phyloP scores from a whole-genome alignment of 352 stramenopile genomes.

The Phytophthora pluvialis region DNA sequence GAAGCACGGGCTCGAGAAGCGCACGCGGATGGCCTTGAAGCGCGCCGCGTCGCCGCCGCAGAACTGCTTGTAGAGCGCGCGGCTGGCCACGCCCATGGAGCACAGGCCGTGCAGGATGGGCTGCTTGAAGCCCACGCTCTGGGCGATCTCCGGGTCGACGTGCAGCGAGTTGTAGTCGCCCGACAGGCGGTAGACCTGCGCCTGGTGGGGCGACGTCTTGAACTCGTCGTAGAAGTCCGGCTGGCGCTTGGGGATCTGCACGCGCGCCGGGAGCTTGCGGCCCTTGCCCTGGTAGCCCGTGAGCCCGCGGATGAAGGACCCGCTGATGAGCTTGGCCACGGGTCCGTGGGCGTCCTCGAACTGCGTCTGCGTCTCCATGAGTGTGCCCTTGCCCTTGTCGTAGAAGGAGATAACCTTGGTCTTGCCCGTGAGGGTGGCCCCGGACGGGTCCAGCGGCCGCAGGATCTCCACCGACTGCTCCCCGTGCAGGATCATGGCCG shows the following conservation, averaged over 20 bases:
- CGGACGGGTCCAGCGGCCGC: slow-evolving; percentile 65
- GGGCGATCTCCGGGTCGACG: slow-evolving; percentile 87
- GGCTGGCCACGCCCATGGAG: slow-evolving; percentile 89
- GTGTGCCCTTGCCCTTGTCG: slow-evolving; percentile 82
- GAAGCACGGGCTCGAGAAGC: slow-evolving; percentile 88
- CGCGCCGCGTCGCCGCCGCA: slow-evolving; percentile 65
- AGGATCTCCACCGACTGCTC: slow-evolving; percentile 88
- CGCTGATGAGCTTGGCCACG: slow-evolving; percentile 76
- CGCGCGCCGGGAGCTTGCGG: slow-evolving; percentile 63
- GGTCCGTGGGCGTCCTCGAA: slow-evolving; percentile 72
- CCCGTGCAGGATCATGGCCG: slow-evolving; percentile 85
- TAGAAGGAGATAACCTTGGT: slow-evolving; percentile 85
- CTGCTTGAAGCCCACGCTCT: slow-evolving; percentile 76
- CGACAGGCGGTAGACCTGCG: slow-evolving; percentile 94
- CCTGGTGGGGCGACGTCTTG: slow-evolving; percentile 73
- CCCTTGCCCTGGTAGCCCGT: slow-evolving; percentile 78
- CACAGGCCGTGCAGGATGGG: slow-evolving; percentile 95
- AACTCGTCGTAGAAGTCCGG: slow-evolving; percentile 71
- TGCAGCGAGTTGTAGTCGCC: slow-evolving; percentile 96
- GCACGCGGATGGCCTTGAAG: slow-evolving; percentile 89
- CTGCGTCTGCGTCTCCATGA: slow-evolving; percentile 88
- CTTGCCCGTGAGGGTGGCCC: slow-evolving; percentile 59
- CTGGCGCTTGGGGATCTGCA: slow-evolving; percentile 77
- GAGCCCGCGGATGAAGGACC: slow-evolving; percentile 84
- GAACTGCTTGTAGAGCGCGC: slow-evolving; percentile 82